Percentiles rank a stretch among this genome's conserved stretches.
Evolutionary conservation across 2,329 filamentous ascomycete species (phyloP).

Genomic region (Apiospora aurea): DNA sequence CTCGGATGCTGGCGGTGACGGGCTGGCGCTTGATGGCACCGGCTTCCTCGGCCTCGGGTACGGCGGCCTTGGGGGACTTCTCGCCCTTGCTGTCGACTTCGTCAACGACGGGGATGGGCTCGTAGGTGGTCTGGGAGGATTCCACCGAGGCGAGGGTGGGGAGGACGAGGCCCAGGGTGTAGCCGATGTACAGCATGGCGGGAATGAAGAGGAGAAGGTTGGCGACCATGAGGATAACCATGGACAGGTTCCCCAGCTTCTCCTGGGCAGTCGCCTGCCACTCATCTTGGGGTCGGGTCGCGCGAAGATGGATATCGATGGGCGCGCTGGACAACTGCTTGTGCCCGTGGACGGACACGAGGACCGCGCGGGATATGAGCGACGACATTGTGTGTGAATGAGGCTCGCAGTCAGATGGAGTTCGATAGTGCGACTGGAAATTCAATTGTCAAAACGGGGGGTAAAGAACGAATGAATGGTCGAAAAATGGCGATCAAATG

Average conservation of each 20-base stretch:
- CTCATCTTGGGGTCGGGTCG: not conserved
- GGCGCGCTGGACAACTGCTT: slow-evolving; percentile 21
- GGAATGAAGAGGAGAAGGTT: slow-evolving; percentile 55
- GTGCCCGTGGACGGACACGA: slow-evolving; percentile 19
- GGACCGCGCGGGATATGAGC: not conserved
- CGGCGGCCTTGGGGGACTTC: slow-evolving; percentile 44
- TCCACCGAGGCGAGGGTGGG: slow-evolving; percentile 65
- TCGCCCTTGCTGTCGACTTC: slow-evolving; percentile 32
- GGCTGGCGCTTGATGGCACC: slow-evolving; percentile 37
- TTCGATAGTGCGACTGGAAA: not conserved
- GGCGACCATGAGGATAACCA: slow-evolving; percentile 42
- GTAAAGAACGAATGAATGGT: not conserved
- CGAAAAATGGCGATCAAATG: slow-evolving; percentile 2
- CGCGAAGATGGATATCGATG: not conserved
- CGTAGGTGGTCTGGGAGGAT: slow-evolving; percentile 49
- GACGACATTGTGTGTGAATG: not conserved
- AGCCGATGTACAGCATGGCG: slow-evolving; percentile 48
- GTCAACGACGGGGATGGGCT: slow-evolving; percentile 1
- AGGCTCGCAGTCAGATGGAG: not conserved
- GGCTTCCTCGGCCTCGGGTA: slow-evolving; percentile 27
- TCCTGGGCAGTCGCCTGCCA: not conserved
- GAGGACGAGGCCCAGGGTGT: slow-evolving; percentile 59
- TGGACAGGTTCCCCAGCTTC: not conserved
- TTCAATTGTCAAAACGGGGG: not conserved
- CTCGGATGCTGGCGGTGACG: slow-evolving; percentile 59